Evolutionary conservation across 1,284 basidiomycete genomes (phyloP), one percentile per base, ranked within the genome.

Genomic region (Pyrrhoderma lamaoense): DNA sequence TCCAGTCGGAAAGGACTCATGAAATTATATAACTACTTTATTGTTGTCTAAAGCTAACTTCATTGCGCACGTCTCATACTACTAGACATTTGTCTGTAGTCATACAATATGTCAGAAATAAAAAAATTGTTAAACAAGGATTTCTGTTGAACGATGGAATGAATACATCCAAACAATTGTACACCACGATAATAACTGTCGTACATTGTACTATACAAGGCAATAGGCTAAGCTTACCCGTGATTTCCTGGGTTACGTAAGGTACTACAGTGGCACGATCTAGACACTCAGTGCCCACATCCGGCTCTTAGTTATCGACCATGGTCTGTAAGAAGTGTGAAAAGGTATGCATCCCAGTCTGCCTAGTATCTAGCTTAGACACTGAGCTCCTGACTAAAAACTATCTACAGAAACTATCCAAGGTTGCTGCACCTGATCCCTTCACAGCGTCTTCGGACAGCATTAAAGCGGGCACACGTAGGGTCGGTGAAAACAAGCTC

Each of bases 291-390:
- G 27, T 5, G 27, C 27, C n/a, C n/a, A n/a, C n/a, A n/a, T n/a
- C n/a, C n/a, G 11, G 27, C 11, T 5, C 27, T 11, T 31, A 31
- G 27, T 22, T 11, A 18, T 19, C 14, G 13, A 38, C 11, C 25
- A 88, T 89, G 85, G 85, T 89, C 57, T 89, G 85, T 70, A 73
- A 72, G 65, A 81, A 78, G 67, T 89, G 85, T 67, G 85, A 88
- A 69, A 71, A 75, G 67, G 85, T 79, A 54, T 49, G 72, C 16
- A 3, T 3, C 16, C 1, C 19, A 14, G 38, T 7, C 9, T 11
- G 35, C 35, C 16, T 16, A 11, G 11, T 37, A 16, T 37, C 35
- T 37, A 11, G 35, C 35, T 16, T 37, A 11, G 38, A 22, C 5
- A 40, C 21, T 40, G 8, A 8, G 22, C 25, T n/a, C 19, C 31